Conservation (phyloP, 768 basidiomycete genomes). For the Hericium coralloides region DNA sequence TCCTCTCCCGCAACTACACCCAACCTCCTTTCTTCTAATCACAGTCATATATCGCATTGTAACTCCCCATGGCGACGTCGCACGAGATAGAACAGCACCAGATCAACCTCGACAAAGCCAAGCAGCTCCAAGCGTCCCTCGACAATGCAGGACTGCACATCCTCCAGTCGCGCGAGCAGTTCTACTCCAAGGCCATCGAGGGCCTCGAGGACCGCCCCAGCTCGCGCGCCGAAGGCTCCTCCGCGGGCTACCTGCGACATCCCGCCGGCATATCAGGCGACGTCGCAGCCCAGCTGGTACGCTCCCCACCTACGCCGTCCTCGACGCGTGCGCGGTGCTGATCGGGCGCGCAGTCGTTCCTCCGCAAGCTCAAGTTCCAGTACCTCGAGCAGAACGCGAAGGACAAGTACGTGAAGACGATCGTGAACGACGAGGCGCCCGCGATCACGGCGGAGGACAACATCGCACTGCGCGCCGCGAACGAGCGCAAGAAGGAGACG, state of each 20-base stretch:
- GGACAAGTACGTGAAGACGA: conserved; percentile 78
- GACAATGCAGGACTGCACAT: conserved; percentile 10
- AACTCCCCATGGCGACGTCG: conserved; percentile 2
- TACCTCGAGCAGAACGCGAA: conserved; percentile 90
- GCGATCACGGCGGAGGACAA: conserved; percentile 77
- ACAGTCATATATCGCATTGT: too few species aligned
- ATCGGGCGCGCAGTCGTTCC: conserved; percentile 42
- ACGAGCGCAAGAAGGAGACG: conserved; percentile 62
- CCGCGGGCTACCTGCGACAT: background rate
- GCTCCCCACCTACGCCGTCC: conserved; percentile 20
- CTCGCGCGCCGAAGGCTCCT: conserved; percentile 1
- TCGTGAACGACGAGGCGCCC: conserved; percentile 80
- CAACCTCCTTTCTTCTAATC: background rate
- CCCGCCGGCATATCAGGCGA: conserved; percentile 25
- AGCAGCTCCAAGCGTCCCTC: conserved; percentile 6
- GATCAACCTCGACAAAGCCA: conserved; percentile 4
- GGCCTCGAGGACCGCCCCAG: conserved; percentile 3
- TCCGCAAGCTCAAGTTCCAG: conserved; percentile 81
- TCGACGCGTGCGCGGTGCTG: background rate
- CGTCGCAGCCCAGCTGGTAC: conserved; percentile 52
- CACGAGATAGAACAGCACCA: background rate
- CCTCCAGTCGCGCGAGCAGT: conserved; percentile 11
- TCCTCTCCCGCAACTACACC: background rate
- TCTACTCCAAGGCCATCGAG: conserved; percentile 8
- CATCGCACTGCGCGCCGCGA: conserved; percentile 46